Percentiles rank a stretch among this genome's conserved stretches.
These are phyloP conservation scores for Botryobasidium botryosum DNA, from an alignment of 768 basidiomycete genomes.

Conservation along the genomic window DNA sequence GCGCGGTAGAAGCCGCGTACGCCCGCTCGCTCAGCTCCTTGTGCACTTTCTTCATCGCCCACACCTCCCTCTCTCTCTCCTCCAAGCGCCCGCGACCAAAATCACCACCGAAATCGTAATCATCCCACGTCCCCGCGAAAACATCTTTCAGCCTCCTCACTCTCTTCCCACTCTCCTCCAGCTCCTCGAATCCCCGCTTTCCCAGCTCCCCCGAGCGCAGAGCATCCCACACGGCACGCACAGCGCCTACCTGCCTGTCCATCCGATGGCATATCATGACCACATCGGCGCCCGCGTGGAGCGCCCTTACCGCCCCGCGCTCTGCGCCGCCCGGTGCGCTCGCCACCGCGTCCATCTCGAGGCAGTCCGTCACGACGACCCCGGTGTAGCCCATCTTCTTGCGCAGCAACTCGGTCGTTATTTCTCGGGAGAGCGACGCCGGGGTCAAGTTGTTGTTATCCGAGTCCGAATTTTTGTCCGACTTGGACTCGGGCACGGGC, in stretches of 20 bases:
- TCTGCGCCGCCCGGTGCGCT: conserved; percentile 30
- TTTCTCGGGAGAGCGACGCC: conserved; percentile 36
- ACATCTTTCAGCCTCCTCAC: conserved; percentile 33
- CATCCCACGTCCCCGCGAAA: conserved; percentile 34
- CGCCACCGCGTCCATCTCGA: conserved; percentile 61
- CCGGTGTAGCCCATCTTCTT: conserved; percentile 34
- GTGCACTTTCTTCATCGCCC: too few species aligned
- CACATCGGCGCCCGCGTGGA: conserved; percentile 52
- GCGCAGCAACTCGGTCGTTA: conserved; percentile 38
- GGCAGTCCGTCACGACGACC: conserved; percentile 53
- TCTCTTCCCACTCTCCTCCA: conserved; percentile 29
- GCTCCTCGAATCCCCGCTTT: conserved; percentile 20
- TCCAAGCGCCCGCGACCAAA: too few species aligned
- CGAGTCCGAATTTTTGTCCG: too few species aligned
- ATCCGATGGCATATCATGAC: conserved; percentile 59
- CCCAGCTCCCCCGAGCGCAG: conserved; percentile 27
- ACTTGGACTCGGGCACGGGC: too few species aligned
- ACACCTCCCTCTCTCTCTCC: too few species aligned
- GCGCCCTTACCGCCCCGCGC: conserved; percentile 36
- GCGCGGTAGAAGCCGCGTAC: too few species aligned
- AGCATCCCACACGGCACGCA: conserved; percentile 36
- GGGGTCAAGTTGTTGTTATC: too few species aligned
- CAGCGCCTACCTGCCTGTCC: conserved; percentile 33
- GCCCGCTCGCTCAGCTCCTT: too few species aligned
- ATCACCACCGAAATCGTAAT: too few species aligned